phyloP scores from a whole-genome alignment of 768 basidiomycete genomes.

The Tricholoma terreum region DNA sequence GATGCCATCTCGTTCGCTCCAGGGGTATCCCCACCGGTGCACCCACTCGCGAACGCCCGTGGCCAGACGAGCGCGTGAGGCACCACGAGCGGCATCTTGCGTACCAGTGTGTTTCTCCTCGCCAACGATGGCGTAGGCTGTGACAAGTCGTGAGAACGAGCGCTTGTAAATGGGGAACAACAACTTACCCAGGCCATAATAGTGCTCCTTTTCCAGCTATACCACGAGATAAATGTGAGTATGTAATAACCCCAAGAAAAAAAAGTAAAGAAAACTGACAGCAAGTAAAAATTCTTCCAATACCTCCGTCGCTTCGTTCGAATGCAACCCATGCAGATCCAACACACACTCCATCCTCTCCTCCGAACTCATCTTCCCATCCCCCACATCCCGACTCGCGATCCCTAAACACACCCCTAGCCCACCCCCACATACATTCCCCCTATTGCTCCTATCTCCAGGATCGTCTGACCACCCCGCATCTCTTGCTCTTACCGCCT shows the following conservation, averaged over 20 bases:
- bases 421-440: slow-evolving; percentile 74
- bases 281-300: slow-evolving; percentile 85
- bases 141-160: neutral
- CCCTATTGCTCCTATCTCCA: slow-evolving; percentile 70
- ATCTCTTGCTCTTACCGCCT: slow-evolving; percentile 71
- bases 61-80: slow-evolving; percentile 79
- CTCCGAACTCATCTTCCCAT: slow-evolving; percentile 62
- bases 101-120: slow-evolving; percentile 95
- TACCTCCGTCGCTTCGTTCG: slow-evolving; percentile 90
- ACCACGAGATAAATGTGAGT: neutral
- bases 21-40: slow-evolving; percentile 93
- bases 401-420: slow-evolving; percentile 89
- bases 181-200: slow-evolving; percentile 74
- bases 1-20: slow-evolving; percentile 89
- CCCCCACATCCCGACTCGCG: slow-evolving; percentile 55
- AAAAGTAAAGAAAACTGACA: slow-evolving; percentile 46
- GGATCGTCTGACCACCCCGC: slow-evolving; percentile 80
- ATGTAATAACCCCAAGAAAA: neutral
- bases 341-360: slow-evolving; percentile 87
- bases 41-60: slow-evolving; percentile 89
- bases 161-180: neutral
- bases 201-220: slow-evolving; percentile 85
- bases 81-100: slow-evolving; percentile 79
- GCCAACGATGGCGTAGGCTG: slow-evolving; percentile 88
- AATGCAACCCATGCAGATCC: slow-evolving; percentile 92